phyloP scores from a whole-genome alignment of 768 basidiomycete genomes.

The Amanita pseudoporphyria region DNA sequence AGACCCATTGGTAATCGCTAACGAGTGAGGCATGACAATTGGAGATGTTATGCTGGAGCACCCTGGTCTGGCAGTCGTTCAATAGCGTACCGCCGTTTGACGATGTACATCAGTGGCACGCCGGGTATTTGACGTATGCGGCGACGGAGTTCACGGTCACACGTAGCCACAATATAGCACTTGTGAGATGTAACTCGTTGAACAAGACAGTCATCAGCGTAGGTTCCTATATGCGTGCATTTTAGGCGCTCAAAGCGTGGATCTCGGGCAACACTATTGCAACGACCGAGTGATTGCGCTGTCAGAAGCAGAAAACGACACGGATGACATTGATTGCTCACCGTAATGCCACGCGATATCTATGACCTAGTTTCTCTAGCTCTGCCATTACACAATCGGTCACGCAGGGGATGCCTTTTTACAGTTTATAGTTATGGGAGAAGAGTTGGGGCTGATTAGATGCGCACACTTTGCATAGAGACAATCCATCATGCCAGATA shows the following conservation, averaged over 20 bases:
- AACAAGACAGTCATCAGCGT: constrained; percentile 97
- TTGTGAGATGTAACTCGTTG: constrained; percentile 92
- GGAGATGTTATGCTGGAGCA: constrained; percentile 43
- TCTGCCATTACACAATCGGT: constrained; percentile 99
- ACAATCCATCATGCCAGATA: constrained; percentile 99
- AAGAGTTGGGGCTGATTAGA: not conserved
- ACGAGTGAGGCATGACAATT: not conserved
- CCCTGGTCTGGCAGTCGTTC: constrained; percentile 94
- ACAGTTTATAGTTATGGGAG: not conserved
- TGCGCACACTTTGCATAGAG: constrained; percentile 88
- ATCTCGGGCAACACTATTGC: constrained; percentile 85
- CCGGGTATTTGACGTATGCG: constrained; percentile 90
- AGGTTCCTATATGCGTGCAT: constrained; percentile 93
- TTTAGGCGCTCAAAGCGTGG: constrained; percentile 91
- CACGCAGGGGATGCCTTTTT: constrained; percentile 91
- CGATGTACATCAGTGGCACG: constrained; percentile 97
- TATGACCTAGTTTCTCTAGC: constrained; percentile 93
- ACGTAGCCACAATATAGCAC: constrained; percentile 96
- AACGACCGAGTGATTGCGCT: constrained; percentile 3
- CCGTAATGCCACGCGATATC: constrained; percentile 92
- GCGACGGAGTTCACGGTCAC: constrained; percentile 88
- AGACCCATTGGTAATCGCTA: too few species aligned
- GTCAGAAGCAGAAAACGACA: not conserved
- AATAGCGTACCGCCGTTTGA: constrained; percentile 84
- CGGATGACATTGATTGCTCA: constrained; percentile 27